Base-by-base conservation (phyloP, 176 grass and related monocot species). In the Bolboschoenus planiculmis region DNA sequence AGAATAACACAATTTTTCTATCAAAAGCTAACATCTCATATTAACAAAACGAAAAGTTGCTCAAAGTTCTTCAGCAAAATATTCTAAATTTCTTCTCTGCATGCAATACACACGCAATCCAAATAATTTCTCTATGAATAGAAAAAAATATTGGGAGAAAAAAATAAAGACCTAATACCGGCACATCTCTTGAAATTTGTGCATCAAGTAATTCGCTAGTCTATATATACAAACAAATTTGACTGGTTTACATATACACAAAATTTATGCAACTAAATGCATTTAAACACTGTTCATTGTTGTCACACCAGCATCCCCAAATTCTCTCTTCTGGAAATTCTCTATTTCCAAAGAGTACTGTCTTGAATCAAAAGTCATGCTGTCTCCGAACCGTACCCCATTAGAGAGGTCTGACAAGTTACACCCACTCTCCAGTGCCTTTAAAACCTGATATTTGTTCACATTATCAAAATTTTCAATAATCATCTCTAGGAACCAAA, bases 361-460 rank as follows among this genome's bases (percentile, higher is more conserved):
- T 81, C 56, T 81, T 6, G 79, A 81, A 81, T 81, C 79, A 44
- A 61, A 81, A 62, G 54, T 20, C 4, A 56, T 81, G 56, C 79
- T 81, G 2, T 81, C 79, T 81, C 79, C 79, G 27, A 81, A 61
- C 54, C 35, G 14, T 3, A 81, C 79, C 23, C 79, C 79, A 43
- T 81, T 81, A 3, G 35, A 63, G 23, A 81, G 79, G 79, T 81
- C 79, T 27, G 79, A 63, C 20, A 44, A 40, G 79, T 29, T 18
- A n/a, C 56, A 42, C 56, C 35, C 56, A 16, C 55, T 43, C 13
- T 81, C 79, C 23, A 81, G 79, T 27, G 79, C 51, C 55, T 60
- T 81, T 54, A 81, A 42, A 60, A 81, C 79, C 79, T 81, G 40
- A 39, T 58, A 81, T 80, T 72, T 57, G 15, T 37, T 80, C n/a